A percentile compares a stretch with the other conserved stretches of the same genome.
These are phyloP conservation scores for Tripterygium wilfordii DNA, from an alignment of 177 flowering plant species.

Conservation along the genomic window DNA sequence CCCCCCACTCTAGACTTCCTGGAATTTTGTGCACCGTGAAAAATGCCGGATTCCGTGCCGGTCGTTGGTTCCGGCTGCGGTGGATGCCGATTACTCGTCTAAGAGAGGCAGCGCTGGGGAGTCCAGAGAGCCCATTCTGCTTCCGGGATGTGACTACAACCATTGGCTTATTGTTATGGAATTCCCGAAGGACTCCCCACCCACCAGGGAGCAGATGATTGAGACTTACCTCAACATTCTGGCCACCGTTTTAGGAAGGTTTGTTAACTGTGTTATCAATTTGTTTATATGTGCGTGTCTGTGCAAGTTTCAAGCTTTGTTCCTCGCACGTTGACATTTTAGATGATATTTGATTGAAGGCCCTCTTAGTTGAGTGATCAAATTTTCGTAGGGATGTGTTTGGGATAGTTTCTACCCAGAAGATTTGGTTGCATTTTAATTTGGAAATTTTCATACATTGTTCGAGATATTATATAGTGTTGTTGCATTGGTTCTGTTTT, in stretches of 20 bases:
- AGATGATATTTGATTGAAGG: neutral
- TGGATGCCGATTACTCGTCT: neutral
- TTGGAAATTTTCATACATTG: no score
- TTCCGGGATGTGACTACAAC: no score
- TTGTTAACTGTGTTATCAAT: neutral
- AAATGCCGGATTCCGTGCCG: no score
- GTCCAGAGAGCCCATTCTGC: no score
- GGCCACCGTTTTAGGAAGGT: neutral
- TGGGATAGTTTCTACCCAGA: no score
- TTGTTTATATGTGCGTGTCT: neutral
- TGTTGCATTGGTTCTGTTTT: no score
- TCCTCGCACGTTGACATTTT: neutral
- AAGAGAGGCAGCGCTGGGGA: neutral
- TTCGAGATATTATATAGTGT: no score
- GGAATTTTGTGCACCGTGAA: no score
- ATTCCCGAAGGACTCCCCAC: neutral
- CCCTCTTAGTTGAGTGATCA: neutral
- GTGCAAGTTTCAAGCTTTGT: neutral
- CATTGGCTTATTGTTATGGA: no score
- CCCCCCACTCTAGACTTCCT: no score
- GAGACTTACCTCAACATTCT: neutral
- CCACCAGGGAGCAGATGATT: neutral
- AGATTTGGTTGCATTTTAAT: no score
- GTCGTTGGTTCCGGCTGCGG: no score
- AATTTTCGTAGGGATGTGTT: neutral